Percentiles rank a stretch among this genome's conserved stretches.
Conservation (phyloP, 495 filamentous ascomycete species). For the Penicillium fimorum region DNA sequence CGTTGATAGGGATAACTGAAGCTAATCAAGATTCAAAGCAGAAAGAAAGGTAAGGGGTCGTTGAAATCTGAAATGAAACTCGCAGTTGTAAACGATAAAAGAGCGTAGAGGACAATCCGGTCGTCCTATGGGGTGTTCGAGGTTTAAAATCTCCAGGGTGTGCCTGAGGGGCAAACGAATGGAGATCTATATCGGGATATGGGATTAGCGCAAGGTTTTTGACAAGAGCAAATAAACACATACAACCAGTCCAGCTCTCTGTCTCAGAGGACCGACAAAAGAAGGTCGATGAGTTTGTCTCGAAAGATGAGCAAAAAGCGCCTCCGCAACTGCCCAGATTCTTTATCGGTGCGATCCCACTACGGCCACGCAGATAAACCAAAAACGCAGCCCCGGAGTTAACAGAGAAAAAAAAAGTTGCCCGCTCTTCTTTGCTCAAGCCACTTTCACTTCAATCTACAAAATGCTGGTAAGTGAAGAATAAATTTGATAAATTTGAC, state of each 20-base stretch:
- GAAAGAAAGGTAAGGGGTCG: slow-evolving; percentile 10
- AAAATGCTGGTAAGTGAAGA: slow-evolving; percentile 45
- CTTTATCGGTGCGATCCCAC: slow-evolving; percentile 38
- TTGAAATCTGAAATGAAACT: slow-evolving; percentile 2
- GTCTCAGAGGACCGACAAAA: slow-evolving; percentile 23
- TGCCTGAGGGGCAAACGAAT: slow-evolving; percentile 30
- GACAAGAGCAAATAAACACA: neutral
- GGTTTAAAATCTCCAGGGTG: slow-evolving; percentile 18
- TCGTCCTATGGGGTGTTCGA: slow-evolving; percentile 23
- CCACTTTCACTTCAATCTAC: slow-evolving; percentile 11
- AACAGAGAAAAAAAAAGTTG: slow-evolving; percentile 45
- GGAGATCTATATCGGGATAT: slow-evolving; percentile 10
- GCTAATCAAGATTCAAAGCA: slow-evolving; percentile 8
- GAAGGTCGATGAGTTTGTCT: slow-evolving; percentile 25
- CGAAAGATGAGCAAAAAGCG: slow-evolving; percentile 20
- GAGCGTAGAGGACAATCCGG: slow-evolving; percentile 34
- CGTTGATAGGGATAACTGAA: slow-evolving; percentile 24
- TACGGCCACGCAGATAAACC: slow-evolving; percentile 33
- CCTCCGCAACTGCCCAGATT: slow-evolving; percentile 36
- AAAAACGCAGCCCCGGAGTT: slow-evolving; percentile 35
- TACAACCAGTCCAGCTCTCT: slow-evolving; percentile 26
- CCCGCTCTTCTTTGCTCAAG: slow-evolving; percentile 21
- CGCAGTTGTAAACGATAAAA: slow-evolving; percentile 20
- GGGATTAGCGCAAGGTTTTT: neutral
- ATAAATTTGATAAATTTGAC: neutral